Conservation (phyloP, 2,329 filamentous ascomycete species). For the Fusarium lateritium region DNA sequence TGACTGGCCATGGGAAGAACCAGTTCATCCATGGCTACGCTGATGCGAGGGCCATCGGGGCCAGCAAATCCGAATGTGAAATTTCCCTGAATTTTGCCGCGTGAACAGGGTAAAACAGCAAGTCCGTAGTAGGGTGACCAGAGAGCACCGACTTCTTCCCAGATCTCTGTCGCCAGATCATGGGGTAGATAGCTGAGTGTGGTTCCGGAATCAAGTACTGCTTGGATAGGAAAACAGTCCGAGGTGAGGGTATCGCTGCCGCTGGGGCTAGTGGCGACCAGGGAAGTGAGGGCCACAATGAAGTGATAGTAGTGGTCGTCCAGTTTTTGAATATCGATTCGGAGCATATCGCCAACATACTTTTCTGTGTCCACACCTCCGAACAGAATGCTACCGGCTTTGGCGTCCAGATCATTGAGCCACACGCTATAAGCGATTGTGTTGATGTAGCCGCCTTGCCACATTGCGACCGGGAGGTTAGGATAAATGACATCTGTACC, state of each 20-base stretch:
- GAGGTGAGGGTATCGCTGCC: constrained; percentile 65
- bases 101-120: constrained; percentile 66
- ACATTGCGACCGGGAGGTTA: constrained; percentile 77
- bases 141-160: constrained; percentile 68
- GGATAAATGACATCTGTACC: constrained; percentile 57
- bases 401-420: constrained; percentile 72
- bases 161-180: constrained; percentile 67
- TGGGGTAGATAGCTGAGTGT: constrained; percentile 79
- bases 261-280: constrained; percentile 63
- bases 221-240: constrained; percentile 64
- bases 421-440: constrained; percentile 80
- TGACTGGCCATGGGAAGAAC: constrained; percentile 62
- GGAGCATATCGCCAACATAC: constrained; percentile 74
- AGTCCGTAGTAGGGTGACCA: constrained; percentile 57
- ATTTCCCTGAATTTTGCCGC: constrained; percentile 60
- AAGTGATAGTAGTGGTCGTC: constrained; percentile 63
- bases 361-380: constrained; percentile 86
- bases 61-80: constrained; percentile 70
- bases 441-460: constrained; percentile 73
- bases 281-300: constrained; percentile 63
- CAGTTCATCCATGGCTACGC: constrained; percentile 69
- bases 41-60: constrained; percentile 63
- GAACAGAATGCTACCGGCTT: constrained; percentile 80
- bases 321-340: constrained; percentile 68
- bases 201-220: constrained; percentile 82